Base-by-base conservation (phyloP, 768 basidiomycete species). In the Collybiopsis luxurians region DNA sequence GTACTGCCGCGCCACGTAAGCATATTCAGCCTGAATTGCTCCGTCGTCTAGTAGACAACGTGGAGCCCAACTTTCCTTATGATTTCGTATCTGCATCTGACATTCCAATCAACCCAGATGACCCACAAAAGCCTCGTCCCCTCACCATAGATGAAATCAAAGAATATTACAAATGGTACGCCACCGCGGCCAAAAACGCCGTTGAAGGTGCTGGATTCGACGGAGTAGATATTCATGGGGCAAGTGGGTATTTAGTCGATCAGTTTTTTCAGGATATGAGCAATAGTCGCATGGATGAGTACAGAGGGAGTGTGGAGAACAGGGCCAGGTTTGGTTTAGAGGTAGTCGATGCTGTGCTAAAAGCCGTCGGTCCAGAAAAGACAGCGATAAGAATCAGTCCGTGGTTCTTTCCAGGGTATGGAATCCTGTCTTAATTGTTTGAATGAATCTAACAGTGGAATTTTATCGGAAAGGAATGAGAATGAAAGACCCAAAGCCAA, bases 111-210 rank as follows among this genome's bases (percentile, higher is more conserved):
- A 38, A 38, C 17, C 36, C 36, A 9, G 36, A 38, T 17, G 36
- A 38, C 17, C 36, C 36, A 7, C 17, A 9, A 38, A 38, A 38
- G 17, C 9, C 36, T 38, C 3, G n/a, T n/a, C 66, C 75, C 1
- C 61, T 79, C 27, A 75, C 69, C 1, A 67, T 51, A 10, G 66
- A 63, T 1, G 79, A 76, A 26, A 76, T 79, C 56, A 61, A 60
- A 39, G 73, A 75, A 34, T 71, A 72, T 45, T 65, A 75, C 38
- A 45, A 60, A 34, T 64, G 73, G n/a, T 81, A 77, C 60, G 73
- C 66, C 23, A 66, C 69, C 7, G 79, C 77, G 0, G 76, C 81
- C 12, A 64, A 65, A 19, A 73, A 72, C 45, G 74, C 76, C 31
- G 36, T 38, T 7, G 63, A 38, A 17, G 36, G 36, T 9, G 36